Evolutionary conservation across 495 filamentous ascomycete species (phyloP), one percentile per base, ranked within the genome.

Genomic region (Chaetomium tenue): DNA sequence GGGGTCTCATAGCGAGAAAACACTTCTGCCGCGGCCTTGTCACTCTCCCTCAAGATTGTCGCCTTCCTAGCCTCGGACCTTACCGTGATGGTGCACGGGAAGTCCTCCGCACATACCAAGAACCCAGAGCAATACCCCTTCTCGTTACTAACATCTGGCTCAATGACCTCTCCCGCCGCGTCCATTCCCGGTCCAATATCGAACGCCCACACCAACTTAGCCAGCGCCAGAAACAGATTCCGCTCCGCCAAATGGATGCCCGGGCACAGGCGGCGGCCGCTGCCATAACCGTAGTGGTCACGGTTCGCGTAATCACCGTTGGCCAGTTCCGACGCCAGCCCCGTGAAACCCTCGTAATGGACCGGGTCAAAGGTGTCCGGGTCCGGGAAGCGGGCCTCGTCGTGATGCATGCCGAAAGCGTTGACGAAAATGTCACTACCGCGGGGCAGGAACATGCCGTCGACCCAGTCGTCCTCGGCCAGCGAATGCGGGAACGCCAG

Each of bases 391-490:
- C 52, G 52, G 25, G 26, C 13, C 52, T 55, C 52, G 52, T 55
- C 52, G 52, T 55, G 52, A 28, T 55, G 52, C 52, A 55, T 37
- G 4, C 52, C 52, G 52, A 37, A 55, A 4, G 30, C 28, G 28
- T 55, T 55, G 28, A 55, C 33, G 18, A 55, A 55, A 6, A 55
- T 37, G 28, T 55, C 28, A 28, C 52, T 55, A 6, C 52, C 52
- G 26, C 33, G 33, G 28, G 52, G 52, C 52, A 55, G 18, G 18
- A 37, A 55, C 52, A 55, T 55, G 52, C 52, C 52, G 30, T 55
- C 52, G 26, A 55, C 52, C 52, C 52, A 55, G 52, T 55, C 52
- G 52, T 55, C 52, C 52, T 55, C 52, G 30, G 52, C 52, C 8
- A 55, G 52, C 28, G 52, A 33, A 18, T 55, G 52, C 52, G 52